phyloP scores from a whole-genome alignment of 305 asterid genomes.

The Rubia balearica region DNA sequence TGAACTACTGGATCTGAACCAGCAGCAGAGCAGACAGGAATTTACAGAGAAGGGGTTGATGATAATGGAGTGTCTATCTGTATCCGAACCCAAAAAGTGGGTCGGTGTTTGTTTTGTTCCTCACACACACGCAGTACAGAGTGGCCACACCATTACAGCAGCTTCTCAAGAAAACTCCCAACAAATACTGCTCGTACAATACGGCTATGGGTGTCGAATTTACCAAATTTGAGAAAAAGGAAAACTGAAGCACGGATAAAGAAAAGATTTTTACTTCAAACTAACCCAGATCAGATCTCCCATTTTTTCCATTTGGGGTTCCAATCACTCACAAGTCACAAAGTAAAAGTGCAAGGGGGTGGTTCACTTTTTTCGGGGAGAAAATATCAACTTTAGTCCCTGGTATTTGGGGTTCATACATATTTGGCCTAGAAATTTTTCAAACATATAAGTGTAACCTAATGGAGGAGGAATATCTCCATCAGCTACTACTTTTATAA shows the following conservation, averaged over 20 bases:
- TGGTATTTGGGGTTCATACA: neutral
- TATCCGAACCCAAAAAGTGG: constrained; percentile 7
- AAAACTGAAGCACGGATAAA: neutral
- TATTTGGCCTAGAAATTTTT: neutral
- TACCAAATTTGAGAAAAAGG: too few relatives aligned
- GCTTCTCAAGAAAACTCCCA: constrained; percentile 3
- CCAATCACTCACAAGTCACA: neutral
- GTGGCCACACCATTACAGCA: constrained; percentile 13
- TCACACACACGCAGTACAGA: constrained; percentile 17
- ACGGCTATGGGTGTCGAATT: too few relatives aligned
- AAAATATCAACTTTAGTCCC: neutral
- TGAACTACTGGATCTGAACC: constrained; percentile 6
- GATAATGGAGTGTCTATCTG: constrained; percentile 9
- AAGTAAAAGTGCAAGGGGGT: neutral
- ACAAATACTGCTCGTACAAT: neutral
- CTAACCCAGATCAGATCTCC: neutral
- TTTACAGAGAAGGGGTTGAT: constrained; percentile 1
- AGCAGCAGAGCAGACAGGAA: constrained; percentile 1
- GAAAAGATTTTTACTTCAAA: neutral
- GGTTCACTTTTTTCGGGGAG: neutral
- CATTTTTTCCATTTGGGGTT: neutral
- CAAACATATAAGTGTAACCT: neutral
- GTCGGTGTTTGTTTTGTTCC: constrained; percentile 13
- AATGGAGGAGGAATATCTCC: neutral
- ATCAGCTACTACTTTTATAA: neutral